These are phyloP conservation scores for Kodamaea sagamina DNA, from an alignment of 805 yeast genomes.

Conservation along the genomic window DNA sequence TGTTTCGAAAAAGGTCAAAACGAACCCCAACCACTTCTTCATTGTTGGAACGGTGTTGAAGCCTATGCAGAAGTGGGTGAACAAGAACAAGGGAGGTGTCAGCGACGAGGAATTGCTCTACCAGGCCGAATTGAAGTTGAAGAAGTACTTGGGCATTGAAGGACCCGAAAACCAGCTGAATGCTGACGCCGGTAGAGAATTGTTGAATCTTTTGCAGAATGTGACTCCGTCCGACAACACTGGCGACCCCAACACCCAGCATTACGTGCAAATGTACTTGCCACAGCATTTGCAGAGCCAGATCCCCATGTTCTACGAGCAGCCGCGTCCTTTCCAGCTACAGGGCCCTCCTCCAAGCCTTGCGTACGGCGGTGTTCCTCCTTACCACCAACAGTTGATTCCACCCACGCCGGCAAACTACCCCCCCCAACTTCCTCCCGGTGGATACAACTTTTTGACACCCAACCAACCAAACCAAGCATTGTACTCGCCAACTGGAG, in stretches of 20 bases:
- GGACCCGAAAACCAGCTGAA: slow-evolving; percentile 26
- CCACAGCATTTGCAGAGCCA: slow-evolving; percentile 36
- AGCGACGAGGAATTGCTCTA: slow-evolving; percentile 61
- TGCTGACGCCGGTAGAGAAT: slow-evolving; percentile 74
- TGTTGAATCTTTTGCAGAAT: slow-evolving; percentile 59
- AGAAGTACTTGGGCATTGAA: slow-evolving; percentile 61
- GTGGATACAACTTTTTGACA: slow-evolving; percentile 4
- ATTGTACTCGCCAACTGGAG: slow-evolving; percentile 7
- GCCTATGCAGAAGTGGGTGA: slow-evolving; percentile 57
- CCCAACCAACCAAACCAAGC: slow-evolving; percentile 9
- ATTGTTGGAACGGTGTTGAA: slow-evolving; percentile 51
- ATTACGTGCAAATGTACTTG: slow-evolving; percentile 28
- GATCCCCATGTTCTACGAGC: slow-evolving; percentile 22
- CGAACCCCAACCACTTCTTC: slow-evolving; percentile 40
- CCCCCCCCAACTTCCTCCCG: slow-evolving; percentile 6
- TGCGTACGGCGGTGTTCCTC: slow-evolving; percentile 13
- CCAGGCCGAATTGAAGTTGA: slow-evolving; percentile 66
- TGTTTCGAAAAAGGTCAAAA: slow-evolving; percentile 44
- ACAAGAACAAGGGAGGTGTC: slow-evolving; percentile 48
- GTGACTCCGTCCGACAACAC: slow-evolving; percentile 19
- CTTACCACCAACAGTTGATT: slow-evolving; percentile 11
- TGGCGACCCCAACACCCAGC: slow-evolving; percentile 1
- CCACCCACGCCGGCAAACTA: slow-evolving; percentile 8
- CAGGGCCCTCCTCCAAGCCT: slow-evolving; percentile 11
- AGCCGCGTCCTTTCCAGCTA: slow-evolving; percentile 10